Conservation (phyloP, 345 rosid species). For the Arabis hirsuta region DNA sequence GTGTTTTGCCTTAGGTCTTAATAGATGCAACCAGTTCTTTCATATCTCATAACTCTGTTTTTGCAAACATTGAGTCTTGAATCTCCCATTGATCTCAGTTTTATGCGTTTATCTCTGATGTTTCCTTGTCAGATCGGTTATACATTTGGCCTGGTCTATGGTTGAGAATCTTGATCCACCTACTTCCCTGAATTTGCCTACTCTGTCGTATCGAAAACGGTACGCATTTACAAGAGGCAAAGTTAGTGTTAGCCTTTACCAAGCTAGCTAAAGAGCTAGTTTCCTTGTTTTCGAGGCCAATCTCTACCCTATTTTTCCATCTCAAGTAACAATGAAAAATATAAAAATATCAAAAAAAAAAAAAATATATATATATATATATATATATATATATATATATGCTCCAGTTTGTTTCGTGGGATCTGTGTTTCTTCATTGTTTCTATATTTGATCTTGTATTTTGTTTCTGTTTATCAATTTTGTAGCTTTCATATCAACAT, state of each 20-base stretch:
- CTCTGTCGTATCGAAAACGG: slow-evolving; percentile 9
- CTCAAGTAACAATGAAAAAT: slow-evolving; percentile 7
- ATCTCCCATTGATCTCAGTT: slow-evolving; percentile 3
- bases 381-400: background rate
- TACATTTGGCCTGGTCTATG: slow-evolving; percentile 12
- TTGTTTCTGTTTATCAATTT: background rate
- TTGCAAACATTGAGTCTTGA: too few relatives aligned
- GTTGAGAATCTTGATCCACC: slow-evolving; percentile 13
- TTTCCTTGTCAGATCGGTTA: slow-evolving; percentile 23
- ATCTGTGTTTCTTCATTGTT: slow-evolving; percentile 1
- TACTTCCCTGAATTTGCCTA: background rate
- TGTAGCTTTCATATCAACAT: background rate
- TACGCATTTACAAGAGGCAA: slow-evolving; percentile 18
- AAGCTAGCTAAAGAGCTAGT: slow-evolving; percentile 35
- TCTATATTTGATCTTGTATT: background rate
- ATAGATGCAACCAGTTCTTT: background rate
- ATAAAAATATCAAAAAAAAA: too few relatives aligned
- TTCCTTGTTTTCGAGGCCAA: slow-evolving; percentile 14
- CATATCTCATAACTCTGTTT: too few relatives aligned
- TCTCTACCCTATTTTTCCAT: slow-evolving; percentile 22
- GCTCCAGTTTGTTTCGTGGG: background rate
- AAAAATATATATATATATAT: background rate
- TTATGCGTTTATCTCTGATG: background rate
- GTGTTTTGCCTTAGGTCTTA: slow-evolving; percentile 6
- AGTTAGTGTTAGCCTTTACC: background rate